phyloP scores from a whole-genome alignment of 2,329 filamentous ascomycete genomes.

The Conoideocrella luteorostrata region DNA sequence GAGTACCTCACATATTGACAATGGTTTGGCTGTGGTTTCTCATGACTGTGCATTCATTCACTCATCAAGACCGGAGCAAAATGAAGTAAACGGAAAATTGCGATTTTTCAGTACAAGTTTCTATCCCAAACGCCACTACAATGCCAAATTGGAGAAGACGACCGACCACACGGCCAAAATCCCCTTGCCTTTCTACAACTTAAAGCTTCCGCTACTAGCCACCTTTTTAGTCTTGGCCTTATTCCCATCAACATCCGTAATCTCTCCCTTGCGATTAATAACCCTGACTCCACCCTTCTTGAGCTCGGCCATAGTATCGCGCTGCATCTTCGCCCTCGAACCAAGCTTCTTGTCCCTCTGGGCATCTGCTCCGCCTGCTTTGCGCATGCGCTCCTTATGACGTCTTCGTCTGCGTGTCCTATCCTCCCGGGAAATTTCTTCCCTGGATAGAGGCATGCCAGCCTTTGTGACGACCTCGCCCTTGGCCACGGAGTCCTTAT shows the following conservation, averaged over 20 bases:
- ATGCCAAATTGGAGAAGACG: no score
- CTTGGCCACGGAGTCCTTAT: constrained; percentile 54
- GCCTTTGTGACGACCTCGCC: constrained; percentile 73
- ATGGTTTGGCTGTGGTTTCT: no score
- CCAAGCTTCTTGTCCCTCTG: constrained; percentile 28
- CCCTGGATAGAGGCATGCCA: constrained; percentile 69
- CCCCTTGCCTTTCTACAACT: constrained; percentile 41
- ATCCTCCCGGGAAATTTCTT: constrained; percentile 85
- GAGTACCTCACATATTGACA: no score
- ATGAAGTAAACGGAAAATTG: no score
- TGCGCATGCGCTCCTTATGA: constrained; percentile 79
- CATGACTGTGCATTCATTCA: no score
- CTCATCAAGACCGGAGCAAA: no score
- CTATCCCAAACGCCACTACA: no score
- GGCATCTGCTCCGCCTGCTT: constrained; percentile 46
- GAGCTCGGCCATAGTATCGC: constrained; percentile 55
- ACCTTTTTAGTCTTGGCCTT: constrained; percentile 52
- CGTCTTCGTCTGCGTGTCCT: constrained; percentile 69
- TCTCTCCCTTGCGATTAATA: constrained; percentile 82
- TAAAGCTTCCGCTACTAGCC: constrained; percentile 52
- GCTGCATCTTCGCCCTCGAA: constrained; percentile 48
- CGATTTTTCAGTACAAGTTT: no score
- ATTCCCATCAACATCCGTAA: constrained; percentile 78
- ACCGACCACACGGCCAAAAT: no score
- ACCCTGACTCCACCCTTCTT: constrained; percentile 86